Evolutionary conservation across 371 early-diverging fungal species (phyloP).

Genomic region (Mucor velutinosus): DNA sequence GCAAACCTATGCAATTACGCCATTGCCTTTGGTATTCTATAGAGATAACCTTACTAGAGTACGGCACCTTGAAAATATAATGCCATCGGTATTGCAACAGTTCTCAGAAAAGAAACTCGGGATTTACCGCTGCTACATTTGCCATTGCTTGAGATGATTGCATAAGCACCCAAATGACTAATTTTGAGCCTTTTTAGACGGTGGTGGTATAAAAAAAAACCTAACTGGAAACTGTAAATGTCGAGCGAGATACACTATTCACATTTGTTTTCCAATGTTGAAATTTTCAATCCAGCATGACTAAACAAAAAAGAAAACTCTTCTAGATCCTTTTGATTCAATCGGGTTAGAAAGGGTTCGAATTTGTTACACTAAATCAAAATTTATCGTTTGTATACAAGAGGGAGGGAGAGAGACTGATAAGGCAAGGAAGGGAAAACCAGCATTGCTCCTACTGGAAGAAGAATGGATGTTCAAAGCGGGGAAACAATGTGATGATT

Average conservation of each 20-base stretch:
- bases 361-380: constrained; percentile 5
- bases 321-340: background rate
- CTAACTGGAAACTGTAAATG: background rate
- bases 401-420: background rate
- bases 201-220: background rate
- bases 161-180: background rate
- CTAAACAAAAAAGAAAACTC: background rate
- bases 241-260: background rate
- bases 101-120: background rate
- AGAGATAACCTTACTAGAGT: background rate
- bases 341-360: constrained; percentile 1
- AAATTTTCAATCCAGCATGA: too few species aligned
- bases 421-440: background rate
- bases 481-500: constrained; percentile 4
- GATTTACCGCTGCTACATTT: background rate
- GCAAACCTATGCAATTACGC: too few species aligned
- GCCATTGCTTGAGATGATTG: background rate
- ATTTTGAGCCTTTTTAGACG: background rate
- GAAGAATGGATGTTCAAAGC: background rate
- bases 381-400: background rate
- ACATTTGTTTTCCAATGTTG: background rate
- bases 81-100: background rate
- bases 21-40: too few species aligned
- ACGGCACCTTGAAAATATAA: background rate
- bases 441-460: background rate